These are phyloP conservation scores for Schwanniomyces occidentalis DNA, from an alignment of 805 yeast species.

Conservation along the genomic window DNA sequence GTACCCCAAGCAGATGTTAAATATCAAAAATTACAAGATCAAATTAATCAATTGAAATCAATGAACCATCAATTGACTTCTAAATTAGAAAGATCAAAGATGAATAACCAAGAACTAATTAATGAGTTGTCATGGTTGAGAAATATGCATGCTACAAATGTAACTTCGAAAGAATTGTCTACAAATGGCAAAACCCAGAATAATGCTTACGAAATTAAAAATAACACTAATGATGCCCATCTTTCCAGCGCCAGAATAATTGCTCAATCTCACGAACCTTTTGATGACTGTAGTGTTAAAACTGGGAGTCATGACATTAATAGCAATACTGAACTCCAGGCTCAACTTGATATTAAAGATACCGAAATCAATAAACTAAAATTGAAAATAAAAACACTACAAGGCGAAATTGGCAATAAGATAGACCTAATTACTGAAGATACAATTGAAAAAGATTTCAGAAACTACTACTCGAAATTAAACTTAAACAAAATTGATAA, in stretches of 20 bases:
- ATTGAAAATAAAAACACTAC: constrained; percentile 2
- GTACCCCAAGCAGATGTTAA: not conserved
- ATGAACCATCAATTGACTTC: constrained; percentile 13
- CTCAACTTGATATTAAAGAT: constrained; percentile 2
- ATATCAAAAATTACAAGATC: constrained; percentile 1
- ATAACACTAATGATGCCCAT: not conserved
- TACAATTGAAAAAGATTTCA: constrained; percentile 21
- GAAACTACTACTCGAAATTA: constrained; percentile 22
- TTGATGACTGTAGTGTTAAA: no score
- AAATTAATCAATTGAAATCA: constrained; percentile 6
- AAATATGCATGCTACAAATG: not conserved
- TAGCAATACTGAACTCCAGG: not conserved
- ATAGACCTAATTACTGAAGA: constrained; percentile 13
- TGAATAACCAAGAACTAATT: constrained; percentile 17
- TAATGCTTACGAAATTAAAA: not conserved
- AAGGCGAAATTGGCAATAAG: constrained; percentile 16
- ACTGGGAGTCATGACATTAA: no score
- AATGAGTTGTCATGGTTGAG: constrained; percentile 16
- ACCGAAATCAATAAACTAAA: constrained; percentile 1
- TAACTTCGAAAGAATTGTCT: not conserved
- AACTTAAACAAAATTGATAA: constrained; percentile 30
- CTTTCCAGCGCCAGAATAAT: not conserved
- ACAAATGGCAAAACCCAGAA: not conserved
- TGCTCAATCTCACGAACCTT: not conserved
- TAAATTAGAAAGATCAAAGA: constrained; percentile 14